Evolutionary conservation across 2,329 filamentous ascomycete genomes (phyloP), one percentile per base, ranked within the genome.

Genomic region (Chaetomium strumarium): DNA sequence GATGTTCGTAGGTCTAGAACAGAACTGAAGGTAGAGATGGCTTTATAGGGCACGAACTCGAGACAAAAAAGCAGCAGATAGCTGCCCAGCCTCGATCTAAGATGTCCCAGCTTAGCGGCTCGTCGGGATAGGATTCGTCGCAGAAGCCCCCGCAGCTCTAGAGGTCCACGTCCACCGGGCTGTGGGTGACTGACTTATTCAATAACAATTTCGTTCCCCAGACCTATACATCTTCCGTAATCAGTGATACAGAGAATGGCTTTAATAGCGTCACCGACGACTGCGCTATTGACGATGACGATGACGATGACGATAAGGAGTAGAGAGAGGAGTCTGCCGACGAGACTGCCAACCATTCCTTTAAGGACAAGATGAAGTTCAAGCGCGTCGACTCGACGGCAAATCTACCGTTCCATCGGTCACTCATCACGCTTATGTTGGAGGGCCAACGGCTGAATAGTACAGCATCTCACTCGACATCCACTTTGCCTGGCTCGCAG

Each of bases 401-500:
- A 8, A 89, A 96, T 64, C 76, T 97, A 24, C 85, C 87, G 2
- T 95, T 91, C 1, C 84, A 88, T 45, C 85, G 87, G 46, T 97
- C 92, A 2, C 80, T 97, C 38, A 85, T 99, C 60, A 96, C 91
- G 1, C 84, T 92, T 48, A 86, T 92, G 77, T 83, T 99, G 67
- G 86, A 75, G 12, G 84, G 84, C 44, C 78, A 76, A 63, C 84
- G 76, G 49, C 78, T 92, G n/a, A 79, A 82, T 57, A 85, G 84
- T 66, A 80, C 78, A 47, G 85, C 84, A 19, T 71, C 85, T 70
- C 72, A 86, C 75, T 73, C 84, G 67, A 69, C 89, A 69, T 71
- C 90, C 71, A 68, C 90, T 74, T 69, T 91, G 72, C 62, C 87
- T 74, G 65, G 85, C 74, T 59, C 80, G 13, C 67, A 88, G 71